A percentile compares a stretch with the other conserved stretches of the same genome.
Evolutionary conservation across 1,284 basidiomycete genomes (phyloP).

Genomic region (Papiliotrema terrestris): DNA sequence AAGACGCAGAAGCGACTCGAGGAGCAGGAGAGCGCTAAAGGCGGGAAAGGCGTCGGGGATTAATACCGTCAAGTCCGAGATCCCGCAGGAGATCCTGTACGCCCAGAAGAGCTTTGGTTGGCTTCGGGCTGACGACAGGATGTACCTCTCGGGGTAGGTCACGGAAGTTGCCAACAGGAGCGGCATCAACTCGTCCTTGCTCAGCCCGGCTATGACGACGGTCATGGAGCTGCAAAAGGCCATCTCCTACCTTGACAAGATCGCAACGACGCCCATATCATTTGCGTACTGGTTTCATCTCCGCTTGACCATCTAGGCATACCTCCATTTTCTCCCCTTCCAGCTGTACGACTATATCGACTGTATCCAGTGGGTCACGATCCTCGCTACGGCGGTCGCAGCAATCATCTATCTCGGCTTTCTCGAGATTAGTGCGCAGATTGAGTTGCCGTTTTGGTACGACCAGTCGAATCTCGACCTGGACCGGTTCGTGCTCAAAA

Average conservation of each 20-base stretch:
- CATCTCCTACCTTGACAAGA: conserved; percentile 32
- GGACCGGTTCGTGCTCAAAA: conserved; percentile 28
- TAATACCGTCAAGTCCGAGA: conserved; percentile 20
- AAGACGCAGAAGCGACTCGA: conserved; percentile 19
- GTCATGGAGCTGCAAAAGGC: conserved; percentile 27
- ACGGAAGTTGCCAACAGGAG: conserved; percentile 17
- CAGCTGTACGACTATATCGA: conserved; percentile 24
- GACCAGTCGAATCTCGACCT: conserved; percentile 35
- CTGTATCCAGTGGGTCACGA: conserved; percentile 31
- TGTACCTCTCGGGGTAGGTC: conserved; percentile 30
- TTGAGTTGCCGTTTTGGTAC: conserved; percentile 36
- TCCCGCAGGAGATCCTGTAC: conserved; percentile 35
- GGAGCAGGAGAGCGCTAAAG: conserved; percentile 20
- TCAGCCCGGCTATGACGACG: conserved; percentile 15
- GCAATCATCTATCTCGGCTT: conserved; percentile 29
- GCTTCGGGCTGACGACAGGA: no score
- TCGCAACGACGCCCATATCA: conserved; percentile 33
- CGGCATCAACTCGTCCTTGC: conserved; percentile 16
- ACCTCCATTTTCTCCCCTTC: conserved; percentile 34
- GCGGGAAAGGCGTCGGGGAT: conserved; percentile 30
- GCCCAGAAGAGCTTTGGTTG: no score
- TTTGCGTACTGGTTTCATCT: conserved; percentile 34
- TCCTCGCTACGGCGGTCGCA: conserved; percentile 29
- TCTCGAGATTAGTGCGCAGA: conserved; percentile 28
- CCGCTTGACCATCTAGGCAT: conserved; percentile 28